Evolutionary conservation across 148 eudicot genomes (phyloP), one percentile per base, ranked within the genome.

Genomic region (Arbutus unedo): DNA sequence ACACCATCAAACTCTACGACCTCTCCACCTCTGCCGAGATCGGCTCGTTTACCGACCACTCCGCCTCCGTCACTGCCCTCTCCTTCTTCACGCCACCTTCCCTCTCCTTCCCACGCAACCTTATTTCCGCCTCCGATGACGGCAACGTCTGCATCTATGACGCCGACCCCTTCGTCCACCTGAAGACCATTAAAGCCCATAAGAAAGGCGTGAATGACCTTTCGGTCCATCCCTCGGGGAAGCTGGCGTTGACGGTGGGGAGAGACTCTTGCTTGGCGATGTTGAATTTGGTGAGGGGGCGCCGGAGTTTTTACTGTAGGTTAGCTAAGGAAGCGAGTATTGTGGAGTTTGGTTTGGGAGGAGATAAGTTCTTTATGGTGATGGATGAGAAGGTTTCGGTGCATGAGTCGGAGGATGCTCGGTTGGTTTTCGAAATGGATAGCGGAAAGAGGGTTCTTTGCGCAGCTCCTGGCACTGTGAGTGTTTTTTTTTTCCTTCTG

Each of bases 1-100:
- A 96, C 90, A 89, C 97, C 55, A 85, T 96, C 89, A 96, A 96
- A 70, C 87, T 96, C 85, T 96, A 94, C 90, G 95, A 96, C 88
- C 90, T 96, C 82, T 76, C 97, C 38, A 85, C 98, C 48, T 72
- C 89, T 74, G 81, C 93, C 59, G 97, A 96, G 67, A 89, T 96
- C 57, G 99, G 98, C 38, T 92, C 98, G 18, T 82, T 90, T 74
- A 90, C 87, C 78, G 89, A 91, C 78, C 86, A 90, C 85, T 74
- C 92, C 66, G 62, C 97, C 79, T 84, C 92, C 49, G 91, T 89
- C 56, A 95, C 90, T 55, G 76, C 97, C 54, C 90, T 92, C 75
- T 68, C 89, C 71, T 91, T 91, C 83, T 89, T 82, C 89, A 77
- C 93, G 57, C 92, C 49, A 16, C 50, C 93, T 38, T 68, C 81